Evolutionary conservation across 495 filamentous ascomycete species (phyloP), one percentile per base, ranked within the genome.

Genomic region (Penicillium simplicissimum): DNA sequence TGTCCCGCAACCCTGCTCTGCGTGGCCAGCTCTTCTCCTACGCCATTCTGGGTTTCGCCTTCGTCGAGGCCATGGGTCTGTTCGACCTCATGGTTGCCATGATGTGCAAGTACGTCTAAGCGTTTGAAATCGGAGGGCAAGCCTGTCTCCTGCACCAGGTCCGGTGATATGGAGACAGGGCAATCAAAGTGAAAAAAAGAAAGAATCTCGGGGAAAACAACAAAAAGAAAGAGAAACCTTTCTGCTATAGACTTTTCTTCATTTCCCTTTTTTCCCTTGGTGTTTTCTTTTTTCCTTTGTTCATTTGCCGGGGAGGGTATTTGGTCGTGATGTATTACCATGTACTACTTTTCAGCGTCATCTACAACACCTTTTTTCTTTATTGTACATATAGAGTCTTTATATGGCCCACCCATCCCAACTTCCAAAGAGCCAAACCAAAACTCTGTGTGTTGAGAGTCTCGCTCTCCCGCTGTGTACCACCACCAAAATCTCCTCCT

Each of bases 21-120:
- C 87, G 90, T 80, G 90, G 89, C 72, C 90, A 93, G 84, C 89
- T 95, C 69, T 95, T 95, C 89, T 87, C 88, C 64, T 93, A 95
- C 82, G 90, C 91, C 84, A 92, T 95, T 88, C 81, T 95, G 73
- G 90, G 90, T 81, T 95, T 95, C 79, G 90, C 91, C 71, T 95
- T 95, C 87, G 90, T 91, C 75, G 91, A 95, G 78, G 91, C 91
- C 83, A 95, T 92, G 68, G 91, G 90, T 86, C 87, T 95, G 72
- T 93, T 94, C 89, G 89, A 91, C 74, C 87, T 94, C 71, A 94
- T 94, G 90, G 86, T 93, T 88, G 88, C 90, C 78, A 88, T 91
- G 82, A 91, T 91, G 88, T 87, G 85, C 85, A 90, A 90, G 84
- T 81, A 79, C 76, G 75, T 81, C 63, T 81, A 79, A 81, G 70